These are phyloP conservation scores for Tolypocladium guangdongense DNA, from an alignment of 2,329 filamentous ascomycete species.

Conservation along the genomic window DNA sequence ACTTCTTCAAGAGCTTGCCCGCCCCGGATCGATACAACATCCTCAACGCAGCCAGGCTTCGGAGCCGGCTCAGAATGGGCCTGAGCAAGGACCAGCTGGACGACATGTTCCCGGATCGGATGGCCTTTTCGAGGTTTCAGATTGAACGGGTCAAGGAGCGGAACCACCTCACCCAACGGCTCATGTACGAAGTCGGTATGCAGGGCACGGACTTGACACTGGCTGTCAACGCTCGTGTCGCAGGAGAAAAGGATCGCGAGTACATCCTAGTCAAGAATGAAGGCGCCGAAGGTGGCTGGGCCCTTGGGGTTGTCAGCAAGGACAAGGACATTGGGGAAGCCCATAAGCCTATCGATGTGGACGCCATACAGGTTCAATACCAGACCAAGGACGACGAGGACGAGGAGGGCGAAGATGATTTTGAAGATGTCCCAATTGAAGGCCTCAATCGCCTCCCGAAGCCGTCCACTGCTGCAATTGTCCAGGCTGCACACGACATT, in stretches of 20 bases:
- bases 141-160: constrained; percentile 88
- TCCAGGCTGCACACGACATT: constrained; percentile 15
- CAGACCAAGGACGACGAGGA: constrained; percentile 51
- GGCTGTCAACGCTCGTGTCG: constrained; percentile 54
- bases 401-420: constrained; percentile 62
- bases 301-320: constrained; percentile 81
- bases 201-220: constrained; percentile 63
- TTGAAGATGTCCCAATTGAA: constrained; percentile 88
- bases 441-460: constrained; percentile 78
- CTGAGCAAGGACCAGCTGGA: constrained; percentile 94
- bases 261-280: constrained; percentile 96
- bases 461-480: constrained; percentile 9
- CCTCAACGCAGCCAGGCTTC: constrained; percentile 79
- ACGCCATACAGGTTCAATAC: constrained; percentile 49
- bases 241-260: constrained; percentile 79
- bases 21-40: constrained; percentile 93
- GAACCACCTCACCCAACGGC: constrained; percentile 84
- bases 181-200: constrained; percentile 94
- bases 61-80: constrained; percentile 87
- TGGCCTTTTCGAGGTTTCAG: constrained; percentile 95
- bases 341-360: constrained; percentile 87
- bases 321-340: constrained; percentile 69
- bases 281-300: constrained; percentile 90
- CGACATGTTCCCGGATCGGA: constrained; percentile 91
- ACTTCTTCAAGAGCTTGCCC: constrained; percentile 89